Evolutionary conservation across 208 protist species (phyloP), one percentile per base, ranked within the genome.

Genomic region (Phytomonas sp.): DNA sequence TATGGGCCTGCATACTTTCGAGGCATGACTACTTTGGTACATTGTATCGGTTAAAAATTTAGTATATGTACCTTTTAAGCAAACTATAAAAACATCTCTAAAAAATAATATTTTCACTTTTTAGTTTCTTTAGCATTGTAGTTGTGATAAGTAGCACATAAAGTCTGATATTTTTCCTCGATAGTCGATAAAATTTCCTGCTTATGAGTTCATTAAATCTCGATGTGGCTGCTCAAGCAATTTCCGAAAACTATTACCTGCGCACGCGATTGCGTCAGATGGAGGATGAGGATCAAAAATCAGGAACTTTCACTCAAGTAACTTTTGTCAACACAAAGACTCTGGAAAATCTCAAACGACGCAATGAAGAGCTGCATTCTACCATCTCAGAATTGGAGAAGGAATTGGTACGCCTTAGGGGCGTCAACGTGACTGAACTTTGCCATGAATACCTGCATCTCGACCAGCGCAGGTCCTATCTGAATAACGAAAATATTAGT

Each of bases 401-500:
- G 40, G 71, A 93, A 66, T 73, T 96, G 32, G 67, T 68, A 15
- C 77, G 84, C 43, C 77, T 85, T 66, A 77, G 83, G 68, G 72
- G 53, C 13, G 71, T 85, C 29, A 92, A 91, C 67, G 80, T 87
- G 20, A 76, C 79, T 0, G 85, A 96, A 61, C 81, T 89, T 53
- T 77, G 89, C 70, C 80, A 92, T 63, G 72, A 87, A 61, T 96
- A 82, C 68, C 78, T 77, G 60, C 76, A 77, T 17, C 76, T 96
- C 33, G 82, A 89, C 64, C 74, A 69, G 11, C 80, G 81, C 40
- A 73, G 87, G 62, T 82, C 79, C 2, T 75, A 90, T 60, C 66
- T 93, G 31, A 75, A 82, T 62, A 93, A 93, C 73, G 91, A 96
- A 70, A 89, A 81, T 59, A 80, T 83, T 9, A 78, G 87, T 46